Conservation (phyloP, 2,329 filamentous ascomycete species). For the Penicillium sp. region DNA sequence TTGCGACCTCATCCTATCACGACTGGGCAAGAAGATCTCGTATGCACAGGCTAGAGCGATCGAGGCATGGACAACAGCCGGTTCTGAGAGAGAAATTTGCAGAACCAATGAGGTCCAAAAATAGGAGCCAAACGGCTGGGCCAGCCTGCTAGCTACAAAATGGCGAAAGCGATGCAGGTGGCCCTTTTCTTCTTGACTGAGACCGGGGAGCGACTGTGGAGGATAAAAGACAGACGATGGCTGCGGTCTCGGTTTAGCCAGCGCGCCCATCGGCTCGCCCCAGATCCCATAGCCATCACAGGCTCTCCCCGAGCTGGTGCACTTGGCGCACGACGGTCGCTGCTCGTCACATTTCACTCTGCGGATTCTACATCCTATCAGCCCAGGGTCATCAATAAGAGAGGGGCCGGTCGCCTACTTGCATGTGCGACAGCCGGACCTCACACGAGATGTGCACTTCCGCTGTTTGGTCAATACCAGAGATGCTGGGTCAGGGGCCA, state of each 20-base stretch:
- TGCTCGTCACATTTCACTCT: conserved; percentile 8
- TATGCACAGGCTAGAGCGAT: neutral
- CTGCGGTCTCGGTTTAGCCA: neutral
- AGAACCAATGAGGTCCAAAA: conserved; percentile 6
- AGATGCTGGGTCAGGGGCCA: neutral
- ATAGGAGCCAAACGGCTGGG: neutral
- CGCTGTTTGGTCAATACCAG: neutral
- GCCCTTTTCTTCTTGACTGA: neutral
- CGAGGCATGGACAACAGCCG: conserved; percentile 1
- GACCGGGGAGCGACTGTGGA: neutral
- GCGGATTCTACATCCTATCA: neutral
- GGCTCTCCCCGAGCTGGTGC: neutral
- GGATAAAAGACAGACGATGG: neutral
- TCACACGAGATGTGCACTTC: neutral
- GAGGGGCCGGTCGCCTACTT: neutral
- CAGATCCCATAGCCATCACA: conserved; percentile 11
- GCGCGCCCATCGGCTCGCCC: neutral
- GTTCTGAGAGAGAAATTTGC: neutral
- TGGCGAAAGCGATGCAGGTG: neutral
- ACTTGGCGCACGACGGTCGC: neutral
- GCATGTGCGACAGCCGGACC: conserved; percentile 2
- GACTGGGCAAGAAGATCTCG: neutral
- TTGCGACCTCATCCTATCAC: too few relatives aligned
- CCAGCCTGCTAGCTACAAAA: neutral
- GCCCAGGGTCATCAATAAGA: neutral